Evolutionary conservation across 495 filamentous ascomycete species (phyloP), one percentile per base, ranked within the genome.

Genomic region (Aspergillus campestris): DNA sequence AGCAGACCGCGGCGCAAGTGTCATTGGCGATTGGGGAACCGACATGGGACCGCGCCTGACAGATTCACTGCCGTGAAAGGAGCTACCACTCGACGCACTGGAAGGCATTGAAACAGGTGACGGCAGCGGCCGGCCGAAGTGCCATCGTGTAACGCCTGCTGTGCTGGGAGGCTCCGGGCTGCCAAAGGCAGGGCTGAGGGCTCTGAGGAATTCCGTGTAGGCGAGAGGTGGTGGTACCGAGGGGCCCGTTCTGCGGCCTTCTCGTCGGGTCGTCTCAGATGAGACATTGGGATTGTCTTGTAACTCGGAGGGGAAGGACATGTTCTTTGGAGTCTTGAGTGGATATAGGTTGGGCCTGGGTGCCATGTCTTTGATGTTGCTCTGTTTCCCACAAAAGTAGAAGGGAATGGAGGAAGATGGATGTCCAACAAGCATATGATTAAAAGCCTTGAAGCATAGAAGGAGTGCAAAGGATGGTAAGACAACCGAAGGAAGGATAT

Each of bases 201-300:
- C 42, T 28, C 42, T 35, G 13, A 44, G 42, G 29, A 44, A 44
- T 11, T 44, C 42, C 11, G 42, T 44, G 42, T 44, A 44, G 14
- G 42, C 42, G 10, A 44, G 31, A 35, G 42, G 42, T n/a, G 42
- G 42, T n/a, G 42, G 42, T 8, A 44, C 31, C 10, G 42, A 44
- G 11, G 42, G 42, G 4, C 42, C 42, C 24, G n/a, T n/a, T n/a
- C 12, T 44, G 40, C 29, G 11, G 8, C 33, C 40, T 42, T 42
- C 40, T 18, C 31, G 9, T 8, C 36, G 27, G 32, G n/a, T n/a
- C n/a, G n/a, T n/a, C n/a, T n/a, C n/a, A n/a, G n/a, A n/a, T n/a
- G n/a, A n/a, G n/a, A n/a, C n/a, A n/a, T n/a, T n/a, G n/a, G 41
- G 41, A 14, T 3, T 3, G 11, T 43, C 37, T 10, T 40, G 31